These are phyloP conservation scores for Auxenochlorella pyrenoidosa DNA, from an alignment of 139 green algal genomes.

Conservation along the genomic window DNA sequence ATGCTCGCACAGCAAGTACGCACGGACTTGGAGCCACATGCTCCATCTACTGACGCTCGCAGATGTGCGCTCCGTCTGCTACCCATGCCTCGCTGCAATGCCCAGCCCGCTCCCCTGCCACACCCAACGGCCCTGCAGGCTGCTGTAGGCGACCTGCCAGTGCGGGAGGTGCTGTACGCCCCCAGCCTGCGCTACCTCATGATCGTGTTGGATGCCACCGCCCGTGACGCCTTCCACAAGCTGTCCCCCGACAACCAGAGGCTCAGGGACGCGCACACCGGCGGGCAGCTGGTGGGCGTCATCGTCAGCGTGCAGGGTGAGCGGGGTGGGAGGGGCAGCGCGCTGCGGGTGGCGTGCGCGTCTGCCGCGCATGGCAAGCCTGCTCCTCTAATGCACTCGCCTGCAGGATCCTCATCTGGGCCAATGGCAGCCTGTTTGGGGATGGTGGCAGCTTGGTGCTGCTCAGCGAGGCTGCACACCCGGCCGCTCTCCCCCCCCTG, in stretches of 20 bases:
- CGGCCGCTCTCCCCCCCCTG: not conserved
- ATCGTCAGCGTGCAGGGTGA: constrained; percentile 39
- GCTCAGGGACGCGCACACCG: constrained; percentile 17
- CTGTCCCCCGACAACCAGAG: constrained; percentile 48
- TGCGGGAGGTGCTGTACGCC: constrained; percentile 33
- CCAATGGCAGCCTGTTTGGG: not conserved
- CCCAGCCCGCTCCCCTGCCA: not conserved
- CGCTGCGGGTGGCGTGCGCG: too few species aligned
- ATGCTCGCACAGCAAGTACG: too few species aligned
- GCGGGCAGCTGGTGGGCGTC: constrained; percentile 27
- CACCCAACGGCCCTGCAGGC: not conserved
- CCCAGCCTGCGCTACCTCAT: constrained; percentile 38
- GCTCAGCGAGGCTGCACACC: not conserved
- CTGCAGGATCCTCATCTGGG: too few species aligned
- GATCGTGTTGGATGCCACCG: constrained; percentile 26
- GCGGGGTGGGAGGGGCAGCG: not conserved
- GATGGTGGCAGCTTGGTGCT: not conserved
- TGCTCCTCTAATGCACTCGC: too few species aligned
- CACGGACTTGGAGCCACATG: too few species aligned
- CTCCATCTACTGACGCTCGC: too few species aligned
- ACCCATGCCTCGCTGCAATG: not conserved
- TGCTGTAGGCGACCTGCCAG: not conserved
- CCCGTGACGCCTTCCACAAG: constrained; percentile 42
- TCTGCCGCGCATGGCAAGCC: too few species aligned
- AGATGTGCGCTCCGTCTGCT: too few species aligned